Conservation (phyloP, 2,329 filamentous ascomycete genomes). For the Trichoderma pleuroti region DNA sequence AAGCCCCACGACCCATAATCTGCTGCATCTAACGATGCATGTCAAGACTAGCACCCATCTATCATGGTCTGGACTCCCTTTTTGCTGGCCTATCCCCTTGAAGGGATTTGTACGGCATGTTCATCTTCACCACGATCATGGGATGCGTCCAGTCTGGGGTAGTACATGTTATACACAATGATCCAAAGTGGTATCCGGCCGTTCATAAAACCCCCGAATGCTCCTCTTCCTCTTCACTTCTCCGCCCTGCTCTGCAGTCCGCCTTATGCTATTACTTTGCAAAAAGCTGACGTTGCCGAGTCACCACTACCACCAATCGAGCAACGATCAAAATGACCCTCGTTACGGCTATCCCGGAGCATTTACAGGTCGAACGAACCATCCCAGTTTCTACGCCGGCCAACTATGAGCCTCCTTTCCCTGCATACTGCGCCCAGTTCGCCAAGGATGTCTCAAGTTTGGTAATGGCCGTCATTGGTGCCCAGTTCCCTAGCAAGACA, state of each 20-base stretch:
- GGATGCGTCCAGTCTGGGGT: not conserved
- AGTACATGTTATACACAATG: not conserved
- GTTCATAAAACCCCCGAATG: not conserved
- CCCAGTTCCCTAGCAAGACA: constrained; percentile 15
- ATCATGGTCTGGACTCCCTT: not conserved
- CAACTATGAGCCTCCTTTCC: constrained; percentile 20
- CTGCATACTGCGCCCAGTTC: constrained; percentile 21
- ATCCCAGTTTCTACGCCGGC: constrained; percentile 17
- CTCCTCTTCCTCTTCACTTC: not conserved
- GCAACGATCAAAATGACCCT: not conserved
- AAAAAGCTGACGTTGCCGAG: not conserved
- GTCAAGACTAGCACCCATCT: not conserved
- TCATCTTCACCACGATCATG: not conserved
- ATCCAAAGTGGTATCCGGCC: not conserved
- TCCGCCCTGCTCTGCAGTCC: not conserved
- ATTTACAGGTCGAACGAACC: constrained; percentile 19
- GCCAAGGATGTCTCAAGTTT: constrained; percentile 19
- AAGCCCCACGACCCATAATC: not conserved
- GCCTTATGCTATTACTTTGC: not conserved
- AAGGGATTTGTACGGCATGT: not conserved
- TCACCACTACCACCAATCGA: not conserved
- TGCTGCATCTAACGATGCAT: not conserved
- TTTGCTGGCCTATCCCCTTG: not conserved
- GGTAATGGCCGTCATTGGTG: constrained; percentile 22
- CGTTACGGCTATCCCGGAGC: constrained; percentile 19